These are phyloP conservation scores for Wilcoxina mikolae DNA, from an alignment of 495 filamentous ascomycete species.

Conservation along the genomic window DNA sequence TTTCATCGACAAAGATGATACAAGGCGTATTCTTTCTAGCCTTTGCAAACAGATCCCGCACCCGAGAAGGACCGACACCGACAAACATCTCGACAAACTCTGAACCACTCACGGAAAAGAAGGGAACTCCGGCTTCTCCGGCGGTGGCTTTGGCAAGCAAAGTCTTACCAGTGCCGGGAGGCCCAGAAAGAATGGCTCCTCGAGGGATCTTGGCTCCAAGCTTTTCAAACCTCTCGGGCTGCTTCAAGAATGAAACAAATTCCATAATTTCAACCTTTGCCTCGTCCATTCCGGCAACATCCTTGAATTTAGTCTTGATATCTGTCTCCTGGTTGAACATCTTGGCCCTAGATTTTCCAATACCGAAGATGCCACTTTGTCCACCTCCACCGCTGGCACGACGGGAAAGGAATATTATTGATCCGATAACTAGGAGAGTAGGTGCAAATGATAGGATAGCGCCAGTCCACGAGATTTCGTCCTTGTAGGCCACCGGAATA, in stretches of 20 bases:
- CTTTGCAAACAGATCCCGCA: constrained; percentile 86
- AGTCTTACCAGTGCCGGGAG: constrained; percentile 96
- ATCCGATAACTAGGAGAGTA: constrained; percentile 68
- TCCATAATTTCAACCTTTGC: constrained; percentile 98
- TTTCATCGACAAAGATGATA: constrained; percentile 99
- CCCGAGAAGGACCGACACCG: constrained; percentile 87
- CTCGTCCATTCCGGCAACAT: constrained; percentile 97
- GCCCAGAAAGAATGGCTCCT: constrained; percentile 88
- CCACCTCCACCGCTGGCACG: constrained; percentile 48
- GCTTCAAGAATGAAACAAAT: constrained; percentile 90
- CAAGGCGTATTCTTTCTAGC: constrained; percentile 92
- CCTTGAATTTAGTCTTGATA: constrained; percentile 89
- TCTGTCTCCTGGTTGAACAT: constrained; percentile 93
- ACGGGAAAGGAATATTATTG: constrained; percentile 56
- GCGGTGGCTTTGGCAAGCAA: constrained; percentile 93
- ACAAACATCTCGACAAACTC: constrained; percentile 99
- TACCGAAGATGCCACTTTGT: constrained; percentile 74
- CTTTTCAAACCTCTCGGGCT: constrained; percentile 75
- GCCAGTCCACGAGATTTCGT: constrained; percentile 51
- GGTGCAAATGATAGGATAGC: constrained; percentile 68
- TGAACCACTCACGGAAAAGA: constrained; percentile 95
- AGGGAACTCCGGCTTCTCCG: constrained; percentile 91
- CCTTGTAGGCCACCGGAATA: constrained; percentile 79
- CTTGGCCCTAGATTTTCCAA: constrained; percentile 88
- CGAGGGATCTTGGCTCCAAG: constrained; percentile 95